Evolutionary conservation across 2,329 filamentous ascomycete genomes (phyloP), one percentile per base, ranked within the genome.

Genomic region (Xylaria polymorpha): DNA sequence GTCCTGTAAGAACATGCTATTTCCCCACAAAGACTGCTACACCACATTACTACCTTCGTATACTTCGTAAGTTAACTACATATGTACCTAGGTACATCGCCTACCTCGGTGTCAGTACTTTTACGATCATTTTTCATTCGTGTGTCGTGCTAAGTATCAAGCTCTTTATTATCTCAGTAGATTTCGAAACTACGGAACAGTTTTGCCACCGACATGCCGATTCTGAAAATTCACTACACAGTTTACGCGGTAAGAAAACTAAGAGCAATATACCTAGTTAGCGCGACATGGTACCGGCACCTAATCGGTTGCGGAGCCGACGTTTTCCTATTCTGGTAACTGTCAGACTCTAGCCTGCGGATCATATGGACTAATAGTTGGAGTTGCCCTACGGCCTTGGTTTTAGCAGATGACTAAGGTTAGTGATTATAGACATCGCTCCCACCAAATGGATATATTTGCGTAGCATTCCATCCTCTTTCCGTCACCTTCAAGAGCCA

Each of bases 401-500:
- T n/a, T n/a, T 43, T 15, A 43, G 41, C 25, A 29, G 25, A 29
- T 29, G 25, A 29, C 14, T 44, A 44, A 44, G 41, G 41, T 18
- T 44, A 29, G 25, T 29, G 25, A 7, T 50, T 50, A 14, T 29
- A 32, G 46, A 44, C 22, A 22, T 39, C 35, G 6, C 22, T 25
- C 37, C 22, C 14, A 59, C 43, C 8, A n/a, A n/a, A 60, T 48
- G 18, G 41, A 37, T 60, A 60, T 46, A 60, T 53, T 60, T 60
- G 10, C 10, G 41, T 60, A 60, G 41, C 32, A 60, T 60, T 60
- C 29, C 4, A 60, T 37, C 25, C 12, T 48, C n/a, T 37, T n/a
- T 25, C n/a, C 8, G 39, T 58, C 25, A 18, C 43, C 20, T 15
- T 67, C 43, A 9, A 43, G 35, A 20, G 58, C 57, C 29, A 51